These are phyloP conservation scores for Epipyxis sp. DNA, from an alignment of 108 stramenopile species.

Conservation along the genomic window DNA sequence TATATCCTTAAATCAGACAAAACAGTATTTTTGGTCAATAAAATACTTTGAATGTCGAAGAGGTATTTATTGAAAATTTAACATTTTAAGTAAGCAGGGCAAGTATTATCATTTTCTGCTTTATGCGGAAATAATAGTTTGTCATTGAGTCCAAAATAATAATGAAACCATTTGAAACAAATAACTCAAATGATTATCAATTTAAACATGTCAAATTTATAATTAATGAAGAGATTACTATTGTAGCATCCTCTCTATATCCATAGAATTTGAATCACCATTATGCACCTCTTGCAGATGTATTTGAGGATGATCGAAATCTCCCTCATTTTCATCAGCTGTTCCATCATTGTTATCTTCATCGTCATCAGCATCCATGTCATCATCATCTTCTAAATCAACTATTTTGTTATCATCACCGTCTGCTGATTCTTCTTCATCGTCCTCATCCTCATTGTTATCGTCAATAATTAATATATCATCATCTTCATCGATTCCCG, in stretches of 20 bases:
- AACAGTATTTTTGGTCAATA: too few relatives aligned
- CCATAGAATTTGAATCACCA: slow-evolving; percentile 8
- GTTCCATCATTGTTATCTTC: slow-evolving; percentile 44
- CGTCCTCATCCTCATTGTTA: slow-evolving; percentile 9
- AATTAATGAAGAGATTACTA: background rate
- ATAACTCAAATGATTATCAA: background rate
- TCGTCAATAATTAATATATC: slow-evolving; percentile 6
- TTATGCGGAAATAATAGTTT: background rate
- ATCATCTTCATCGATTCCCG: background rate
- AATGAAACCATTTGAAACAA: background rate
- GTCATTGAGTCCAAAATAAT: background rate
- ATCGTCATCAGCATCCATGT: slow-evolving; percentile 19
- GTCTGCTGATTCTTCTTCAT: slow-evolving; percentile 8
- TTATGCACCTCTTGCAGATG: background rate
- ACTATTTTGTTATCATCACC: slow-evolving; percentile 17
- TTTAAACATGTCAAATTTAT: too few relatives aligned
- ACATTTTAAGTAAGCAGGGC: background rate
- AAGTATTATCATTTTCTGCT: background rate
- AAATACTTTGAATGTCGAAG: background rate
- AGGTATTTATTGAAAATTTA: background rate
- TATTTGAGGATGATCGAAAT: background rate
- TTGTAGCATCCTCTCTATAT: background rate
- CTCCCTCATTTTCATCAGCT: slow-evolving; percentile 36
- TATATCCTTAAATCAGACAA: too few relatives aligned
- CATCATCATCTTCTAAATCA: background rate